Base-by-base conservation (phyloP, 1,284 basidiomycete genomes). In the Leccinum cinnamomeum region DNA sequence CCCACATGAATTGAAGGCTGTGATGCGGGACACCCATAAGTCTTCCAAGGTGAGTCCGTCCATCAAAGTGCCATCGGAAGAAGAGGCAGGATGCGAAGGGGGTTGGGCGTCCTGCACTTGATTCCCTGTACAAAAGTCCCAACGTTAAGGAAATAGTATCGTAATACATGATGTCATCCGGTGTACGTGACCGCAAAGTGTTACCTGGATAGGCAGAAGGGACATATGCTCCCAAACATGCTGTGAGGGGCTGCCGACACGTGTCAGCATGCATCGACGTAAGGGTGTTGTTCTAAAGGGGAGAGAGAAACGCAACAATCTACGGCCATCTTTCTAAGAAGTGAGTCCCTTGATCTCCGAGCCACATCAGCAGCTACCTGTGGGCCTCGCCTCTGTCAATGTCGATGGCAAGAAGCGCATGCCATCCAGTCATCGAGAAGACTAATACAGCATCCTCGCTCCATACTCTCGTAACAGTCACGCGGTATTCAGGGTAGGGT, bases 1-100 rank as follows among this genome's bases (percentile, higher is more conserved):
- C 64, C 5, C 6, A 65, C 64, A 62, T 7, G 64, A 64, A 56
- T 65, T 65, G 35, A 65, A 61, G 41, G 64, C 59, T 2, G 57
- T 65, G 30, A 35, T 18, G 50, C 57, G 63, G 37, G 63, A 65
- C 30, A 62, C 63, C 64, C 59, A 58, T 20, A 18, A 56, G 28
- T 65, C 64, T 28, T 37, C n/a, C 25, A 35, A 30, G 23, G 53
- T 37, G 41, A 65, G 20, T 20, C 28, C 4, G 16, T 56, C 57
- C 63, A 65, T 65, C 35, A 48, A 35, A 56, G 18, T 39, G 10
- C 46, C 41, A 58, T 61, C 30, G 28, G 55, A 46, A 6, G 54
- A 48, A 7, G 20, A 25, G 16, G 23, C n/a, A 53, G 20, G 28
- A 30, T 30, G 12, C 12, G 18, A 57, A 28, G 56, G 39, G 53